These are phyloP conservation scores for Heritiera littoralis DNA, from an alignment of 345 rosid species.

Conservation along the genomic window DNA sequence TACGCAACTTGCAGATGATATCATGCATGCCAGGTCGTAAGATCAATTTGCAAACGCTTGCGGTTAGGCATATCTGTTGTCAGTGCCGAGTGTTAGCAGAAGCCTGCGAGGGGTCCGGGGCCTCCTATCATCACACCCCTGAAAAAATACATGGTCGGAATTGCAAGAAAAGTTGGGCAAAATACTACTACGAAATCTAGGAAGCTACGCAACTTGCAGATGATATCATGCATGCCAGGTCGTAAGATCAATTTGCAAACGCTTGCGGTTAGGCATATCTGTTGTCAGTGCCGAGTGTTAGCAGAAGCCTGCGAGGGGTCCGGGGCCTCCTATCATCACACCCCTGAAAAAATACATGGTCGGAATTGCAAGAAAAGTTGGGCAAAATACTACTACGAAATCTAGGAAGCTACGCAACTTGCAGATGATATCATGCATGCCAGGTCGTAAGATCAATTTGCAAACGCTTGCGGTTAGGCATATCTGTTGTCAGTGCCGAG, in stretches of 20 bases:
- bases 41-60: neutral
- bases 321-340: neutral
- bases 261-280: neutral
- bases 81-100: neutral
- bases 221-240: neutral
- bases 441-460: neutral
- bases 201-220: neutral
- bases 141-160: neutral
- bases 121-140: neutral
- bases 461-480: too few relatives aligned
- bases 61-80: neutral
- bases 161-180: neutral
- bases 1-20: neutral
- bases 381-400: neutral
- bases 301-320: neutral
- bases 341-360: neutral
- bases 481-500: neutral
- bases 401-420: neutral
- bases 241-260: neutral
- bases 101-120: neutral
- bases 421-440: neutral
- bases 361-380: neutral
- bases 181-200: neutral
- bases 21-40: neutral
- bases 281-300: neutral